Conservation (phyloP, 805 yeast species). For the Diddensiella transvaalensis region DNA sequence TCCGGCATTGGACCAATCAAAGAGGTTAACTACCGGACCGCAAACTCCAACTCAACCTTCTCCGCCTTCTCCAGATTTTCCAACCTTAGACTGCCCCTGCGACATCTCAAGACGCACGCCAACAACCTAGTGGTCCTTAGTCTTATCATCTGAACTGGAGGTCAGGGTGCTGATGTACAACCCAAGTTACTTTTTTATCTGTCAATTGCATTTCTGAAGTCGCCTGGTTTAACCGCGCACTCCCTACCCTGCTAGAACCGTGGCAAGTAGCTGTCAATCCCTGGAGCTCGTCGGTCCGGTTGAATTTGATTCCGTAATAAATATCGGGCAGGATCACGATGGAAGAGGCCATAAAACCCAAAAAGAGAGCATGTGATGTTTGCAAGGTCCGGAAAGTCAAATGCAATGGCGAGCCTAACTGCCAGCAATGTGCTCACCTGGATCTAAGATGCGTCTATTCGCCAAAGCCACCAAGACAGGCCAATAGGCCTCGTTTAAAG, state of each 20-base stretch:
- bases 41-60: not conserved
- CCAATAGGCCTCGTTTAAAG: conserved; percentile 2
- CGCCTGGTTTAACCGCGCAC: too few relatives aligned
- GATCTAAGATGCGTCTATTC: conserved; percentile 12
- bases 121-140: not conserved
- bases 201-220: too few relatives aligned
- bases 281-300: too few relatives aligned
- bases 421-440: conserved; percentile 14
- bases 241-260: too few relatives aligned
- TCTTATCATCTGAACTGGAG: not conserved
- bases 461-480: not conserved
- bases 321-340: too few relatives aligned
- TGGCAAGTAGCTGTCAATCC: too few relatives aligned
- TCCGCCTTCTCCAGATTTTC: not conserved
- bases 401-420: conserved; percentile 14
- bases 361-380: conserved; percentile 15
- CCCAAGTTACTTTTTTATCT: too few relatives aligned
- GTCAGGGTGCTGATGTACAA: too few relatives aligned
- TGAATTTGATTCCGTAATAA: too few relatives aligned
- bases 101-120: not conserved
- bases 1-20: conserved; percentile 3
- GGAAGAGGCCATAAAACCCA: too few relatives aligned
- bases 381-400: conserved; percentile 17
- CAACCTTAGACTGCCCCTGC: not conserved
- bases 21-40: not conserved